Base-by-base conservation (phyloP, 805 yeast species). In the Yarrowia sp. region DNA sequence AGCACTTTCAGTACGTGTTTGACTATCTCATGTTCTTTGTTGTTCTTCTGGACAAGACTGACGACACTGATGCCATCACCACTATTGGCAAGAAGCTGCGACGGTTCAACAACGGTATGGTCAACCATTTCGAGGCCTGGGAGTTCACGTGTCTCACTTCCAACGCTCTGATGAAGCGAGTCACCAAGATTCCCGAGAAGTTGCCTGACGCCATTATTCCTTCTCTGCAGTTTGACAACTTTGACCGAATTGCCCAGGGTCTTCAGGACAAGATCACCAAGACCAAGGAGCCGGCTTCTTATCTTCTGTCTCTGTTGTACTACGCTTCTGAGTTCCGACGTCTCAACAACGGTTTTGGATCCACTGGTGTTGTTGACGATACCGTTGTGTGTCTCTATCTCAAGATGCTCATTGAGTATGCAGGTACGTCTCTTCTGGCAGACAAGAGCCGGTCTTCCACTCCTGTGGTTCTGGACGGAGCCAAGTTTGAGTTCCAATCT, bases 311-410 rank as follows among this genome's bases (percentile, higher is more conserved):
- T 22, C 74, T 74, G 7, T 66, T 75, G 22, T 75, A 74, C 49
- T 74, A 70, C 53, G 74, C 75, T 0, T 70, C 83, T 15, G 93
- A 89, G 63, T 81, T 90, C 73, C 82, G 91, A 71, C 84, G 89
- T 70, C 82, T 89, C 78, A 91, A 92, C 70, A 90, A 89, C 75
- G 96, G 96, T 0, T 88, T 88, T 76, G 94, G 92, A 0, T 87
- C 95, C 2, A 89, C 95, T 0, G 76, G 77, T 1, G 86, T 91
- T 0, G 84, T 90, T 68, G 97, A 91, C 76, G 95, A 91, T 71
- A 84, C 91, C 0, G 85, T 85, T 70, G 87, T 87, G 43, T 83
- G 88, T 8, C 75, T 89, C 0, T 91, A 82, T 73, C 77, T 91
- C 74, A 81, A 80, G 67, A 74, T 89, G 9, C 89, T 71, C 63